phyloP scores from a whole-genome alignment of 495 filamentous ascomycete genomes.

The Aspergillus avenaceus region DNA sequence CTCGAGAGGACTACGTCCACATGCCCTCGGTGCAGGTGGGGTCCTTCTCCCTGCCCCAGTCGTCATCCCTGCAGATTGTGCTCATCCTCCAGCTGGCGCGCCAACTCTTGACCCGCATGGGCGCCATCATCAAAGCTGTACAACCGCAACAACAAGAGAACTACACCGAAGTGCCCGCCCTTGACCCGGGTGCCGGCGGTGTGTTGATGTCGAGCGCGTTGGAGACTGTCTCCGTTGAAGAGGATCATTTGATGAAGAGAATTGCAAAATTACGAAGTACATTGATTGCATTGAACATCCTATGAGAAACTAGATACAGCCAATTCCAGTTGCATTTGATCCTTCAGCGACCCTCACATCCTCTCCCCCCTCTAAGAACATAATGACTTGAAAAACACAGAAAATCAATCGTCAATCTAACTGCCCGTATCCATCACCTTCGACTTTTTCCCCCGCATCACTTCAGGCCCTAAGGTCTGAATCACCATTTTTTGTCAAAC shows the following conservation, averaged over 20 bases:
- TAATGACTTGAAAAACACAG: background rate
- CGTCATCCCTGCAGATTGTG: constrained; percentile 6
- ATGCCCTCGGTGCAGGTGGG: constrained; percentile 6
- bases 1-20: constrained; percentile 9
- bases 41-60: constrained; percentile 9
- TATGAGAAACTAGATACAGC: background rate
- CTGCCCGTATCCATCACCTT: background rate
- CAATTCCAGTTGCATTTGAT: background rate
- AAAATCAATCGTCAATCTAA: background rate
- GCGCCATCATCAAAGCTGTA: constrained; percentile 6
- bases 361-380: background rate
- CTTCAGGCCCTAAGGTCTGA: background rate
- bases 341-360: background rate
- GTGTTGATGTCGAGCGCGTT: background rate
- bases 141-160: background rate
- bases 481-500: background rate
- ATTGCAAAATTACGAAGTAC: background rate
- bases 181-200: background rate
- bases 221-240: background rate
- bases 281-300: background rate
- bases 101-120: constrained; percentile 8
- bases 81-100: constrained; percentile 6
- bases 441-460: background rate
- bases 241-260: background rate
- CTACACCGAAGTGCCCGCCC: background rate